Percentiles rank a stretch among this genome's conserved stretches.
Evolutionary conservation across 1,284 basidiomycete species (phyloP).

Genomic region (Cutaneotrichosporon sp.): DNA sequence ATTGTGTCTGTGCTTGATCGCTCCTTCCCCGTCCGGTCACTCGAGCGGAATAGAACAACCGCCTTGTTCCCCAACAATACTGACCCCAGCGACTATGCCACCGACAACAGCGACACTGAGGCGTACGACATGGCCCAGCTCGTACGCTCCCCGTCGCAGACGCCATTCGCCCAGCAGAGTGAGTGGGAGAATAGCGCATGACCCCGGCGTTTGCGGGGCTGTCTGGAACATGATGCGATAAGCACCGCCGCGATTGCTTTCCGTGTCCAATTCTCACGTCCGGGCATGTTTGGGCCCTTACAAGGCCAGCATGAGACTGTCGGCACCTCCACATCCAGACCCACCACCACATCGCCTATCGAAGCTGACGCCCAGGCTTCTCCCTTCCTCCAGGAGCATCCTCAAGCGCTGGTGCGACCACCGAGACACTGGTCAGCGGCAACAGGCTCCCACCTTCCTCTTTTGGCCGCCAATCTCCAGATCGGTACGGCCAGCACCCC

Average conservation of each 20-base stretch:
- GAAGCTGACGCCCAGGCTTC: slow-evolving; percentile 10
- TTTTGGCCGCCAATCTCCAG: not conserved
- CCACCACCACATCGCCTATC: not conserved
- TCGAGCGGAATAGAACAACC: not conserved
- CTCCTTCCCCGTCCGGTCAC: not conserved
- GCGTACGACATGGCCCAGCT: slow-evolving; percentile 21
- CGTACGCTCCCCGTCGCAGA: not conserved
- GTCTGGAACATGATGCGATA: not conserved
- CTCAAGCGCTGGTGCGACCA: not conserved
- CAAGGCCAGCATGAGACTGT: not conserved
- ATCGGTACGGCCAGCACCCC: not conserved
- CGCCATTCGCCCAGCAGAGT: slow-evolving; percentile 8
- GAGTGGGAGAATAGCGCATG: not conserved
- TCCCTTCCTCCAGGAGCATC: slow-evolving; percentile 7
- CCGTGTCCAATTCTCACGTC: not conserved
- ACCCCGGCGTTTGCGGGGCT: not conserved
- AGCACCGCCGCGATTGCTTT: not conserved
- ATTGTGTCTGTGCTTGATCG: not conserved
- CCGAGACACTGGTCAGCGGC: not conserved
- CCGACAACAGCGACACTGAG: slow-evolving; percentile 24
- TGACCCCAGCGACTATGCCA: slow-evolving; percentile 7
- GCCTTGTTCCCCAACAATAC: not conserved
- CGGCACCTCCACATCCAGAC: not conserved
- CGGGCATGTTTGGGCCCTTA: not conserved
- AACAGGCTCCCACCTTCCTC: not conserved